Conservation (phyloP, 306 rosid genomes). For the Quercus parvula region DNA sequence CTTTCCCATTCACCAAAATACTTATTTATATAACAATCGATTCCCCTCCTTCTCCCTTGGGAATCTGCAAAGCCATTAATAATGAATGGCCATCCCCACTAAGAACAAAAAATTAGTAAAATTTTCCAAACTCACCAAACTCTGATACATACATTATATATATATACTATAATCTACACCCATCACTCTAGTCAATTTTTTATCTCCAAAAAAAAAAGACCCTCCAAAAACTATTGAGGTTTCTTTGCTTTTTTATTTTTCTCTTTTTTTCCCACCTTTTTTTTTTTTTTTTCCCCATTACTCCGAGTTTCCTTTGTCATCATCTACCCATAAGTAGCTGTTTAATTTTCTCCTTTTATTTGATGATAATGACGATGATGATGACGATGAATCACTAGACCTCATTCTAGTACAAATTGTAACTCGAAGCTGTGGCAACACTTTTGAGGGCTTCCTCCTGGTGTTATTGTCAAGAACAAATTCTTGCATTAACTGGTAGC, state of each 20-base stretch:
- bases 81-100: conserved; percentile 64
- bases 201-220: conserved; percentile 40
- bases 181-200: conserved; percentile 50
- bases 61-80: conserved; percentile 82
- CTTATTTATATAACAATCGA: conserved; percentile 27
- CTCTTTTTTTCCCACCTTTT: neutral
- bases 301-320: conserved; percentile 68
- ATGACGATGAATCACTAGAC: conserved; percentile 45
- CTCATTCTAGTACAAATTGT: conserved; percentile 47
- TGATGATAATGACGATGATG: conserved; percentile 39
- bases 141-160: conserved; percentile 34
- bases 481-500: conserved; percentile 82
- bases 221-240: conserved; percentile 57
- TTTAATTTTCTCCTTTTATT: conserved; percentile 80
- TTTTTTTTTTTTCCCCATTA: conserved; percentile 19
- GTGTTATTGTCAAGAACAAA: conserved; percentile 43
- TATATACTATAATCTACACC: conserved; percentile 50
- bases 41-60: conserved; percentile 65
- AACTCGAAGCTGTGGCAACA: conserved; percentile 68
- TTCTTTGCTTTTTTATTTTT: conserved; percentile 55
- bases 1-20: conserved; percentile 19
- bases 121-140: conserved; percentile 55
- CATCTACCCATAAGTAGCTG: conserved; percentile 66
- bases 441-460: conserved; percentile 43
- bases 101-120: conserved; percentile 31